Conservation (phyloP, 495 filamentous ascomycete species). For the Aspergillus affinis region DNA sequence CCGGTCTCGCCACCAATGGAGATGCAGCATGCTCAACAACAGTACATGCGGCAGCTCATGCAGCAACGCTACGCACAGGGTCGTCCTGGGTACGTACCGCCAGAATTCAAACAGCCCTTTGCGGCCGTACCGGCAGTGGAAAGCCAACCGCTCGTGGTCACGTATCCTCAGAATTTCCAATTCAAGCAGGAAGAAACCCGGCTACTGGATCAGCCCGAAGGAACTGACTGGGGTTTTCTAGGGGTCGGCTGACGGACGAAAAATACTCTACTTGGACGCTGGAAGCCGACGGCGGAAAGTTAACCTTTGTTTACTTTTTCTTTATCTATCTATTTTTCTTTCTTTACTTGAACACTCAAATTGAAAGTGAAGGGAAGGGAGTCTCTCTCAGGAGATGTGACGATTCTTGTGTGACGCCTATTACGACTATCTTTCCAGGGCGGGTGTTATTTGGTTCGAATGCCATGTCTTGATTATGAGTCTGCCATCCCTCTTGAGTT, state of each 20-base stretch:
- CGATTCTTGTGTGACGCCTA: constrained; percentile 10
- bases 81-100: constrained; percentile 37
- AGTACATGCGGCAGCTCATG: constrained; percentile 41
- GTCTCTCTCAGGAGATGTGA: neutral
- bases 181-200: constrained; percentile 40
- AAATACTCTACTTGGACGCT: neutral
- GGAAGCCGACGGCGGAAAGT: neutral
- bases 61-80: constrained; percentile 39
- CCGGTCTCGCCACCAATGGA: constrained; percentile 35
- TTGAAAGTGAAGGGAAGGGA: neutral
- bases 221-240: constrained; percentile 49
- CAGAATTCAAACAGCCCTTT: constrained; percentile 38
- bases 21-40: constrained; percentile 36
- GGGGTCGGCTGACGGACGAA: constrained; percentile 41
- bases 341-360: neutral
- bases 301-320: neutral
- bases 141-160: constrained; percentile 38
- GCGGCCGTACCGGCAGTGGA: constrained; percentile 31
- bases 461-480: constrained; percentile 2
- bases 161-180: constrained; percentile 39
- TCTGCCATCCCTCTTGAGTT: constrained; percentile 5
- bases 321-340: neutral
- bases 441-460: neutral
- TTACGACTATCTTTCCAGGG: constrained; percentile 2
- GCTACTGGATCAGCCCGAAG: constrained; percentile 44